Evolutionary conservation across 202 grass and related monocot species (phyloP).

Genomic region (Panicum hallii): DNA sequence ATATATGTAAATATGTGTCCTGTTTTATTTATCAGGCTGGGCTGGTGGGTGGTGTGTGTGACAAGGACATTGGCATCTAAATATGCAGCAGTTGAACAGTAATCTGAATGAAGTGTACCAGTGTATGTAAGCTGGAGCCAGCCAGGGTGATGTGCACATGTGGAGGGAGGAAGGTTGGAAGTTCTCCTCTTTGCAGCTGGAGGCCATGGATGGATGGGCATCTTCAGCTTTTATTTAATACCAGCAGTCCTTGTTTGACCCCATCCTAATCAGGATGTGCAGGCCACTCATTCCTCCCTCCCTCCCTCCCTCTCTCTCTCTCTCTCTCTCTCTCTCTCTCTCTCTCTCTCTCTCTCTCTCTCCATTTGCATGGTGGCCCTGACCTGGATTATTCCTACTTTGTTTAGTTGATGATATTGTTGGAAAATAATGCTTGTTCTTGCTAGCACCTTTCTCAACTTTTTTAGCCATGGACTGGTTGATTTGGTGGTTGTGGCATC

Average conservation of each 20-base stretch:
- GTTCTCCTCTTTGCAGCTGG: constrained; percentile 50
- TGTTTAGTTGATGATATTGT: neutral
- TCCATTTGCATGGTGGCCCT: constrained; percentile 28
- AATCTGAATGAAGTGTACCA: constrained; percentile 20
- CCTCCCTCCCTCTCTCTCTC: neutral
- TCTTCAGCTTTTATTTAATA: constrained; percentile 34
- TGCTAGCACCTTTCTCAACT: neutral
- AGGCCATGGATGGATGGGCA: constrained; percentile 38
- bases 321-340: too few relatives aligned
- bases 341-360: neutral
- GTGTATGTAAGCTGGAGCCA: constrained; percentile 54
- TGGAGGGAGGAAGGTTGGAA: constrained; percentile 8
- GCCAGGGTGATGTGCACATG: constrained; percentile 42
- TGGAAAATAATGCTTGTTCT: neutral
- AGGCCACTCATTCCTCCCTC: constrained; percentile 42
- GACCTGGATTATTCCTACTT: constrained; percentile 39
- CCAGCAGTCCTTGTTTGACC: constrained; percentile 39
- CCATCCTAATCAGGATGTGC: constrained; percentile 53
- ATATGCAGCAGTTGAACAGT: constrained; percentile 29
- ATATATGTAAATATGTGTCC: neutral
- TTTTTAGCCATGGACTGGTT: neutral
- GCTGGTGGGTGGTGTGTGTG: constrained; percentile 1
- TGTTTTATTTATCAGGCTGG: constrained; percentile 27
- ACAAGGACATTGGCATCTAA: constrained; percentile 32
- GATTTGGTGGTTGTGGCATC: neutral